These are phyloP conservation scores for Pulveroboletus ravenelii DNA, from an alignment of 768 basidiomycete genomes.

Conservation along the genomic window DNA sequence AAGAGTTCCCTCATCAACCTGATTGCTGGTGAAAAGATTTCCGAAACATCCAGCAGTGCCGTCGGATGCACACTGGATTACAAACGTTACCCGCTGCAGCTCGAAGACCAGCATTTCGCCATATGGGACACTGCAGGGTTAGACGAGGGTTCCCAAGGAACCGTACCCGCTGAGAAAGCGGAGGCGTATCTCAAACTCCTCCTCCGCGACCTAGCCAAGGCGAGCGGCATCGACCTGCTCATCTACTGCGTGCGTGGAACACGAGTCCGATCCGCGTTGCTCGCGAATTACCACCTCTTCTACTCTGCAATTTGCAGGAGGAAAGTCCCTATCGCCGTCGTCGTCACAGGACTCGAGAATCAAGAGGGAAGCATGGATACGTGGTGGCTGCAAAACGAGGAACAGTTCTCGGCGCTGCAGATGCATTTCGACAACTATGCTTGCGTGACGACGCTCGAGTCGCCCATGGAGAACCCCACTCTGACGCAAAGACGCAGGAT, in stretches of 20 bases:
- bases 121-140: constrained; percentile 27
- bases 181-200: constrained; percentile 28
- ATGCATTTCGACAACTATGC: constrained; percentile 35
- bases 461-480: constrained; percentile 5
- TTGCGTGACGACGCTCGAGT: constrained; percentile 35
- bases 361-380: constrained; percentile 25
- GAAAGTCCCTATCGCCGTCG: constrained; percentile 37
- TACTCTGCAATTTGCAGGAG: constrained; percentile 35
- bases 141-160: constrained; percentile 19
- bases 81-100: constrained; percentile 5
- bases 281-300: constrained; percentile 37
- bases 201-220: constrained; percentile 12
- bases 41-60: constrained; percentile 18
- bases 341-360: constrained; percentile 38
- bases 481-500: constrained; percentile 15
- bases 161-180: constrained; percentile 21
- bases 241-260: constrained; percentile 29
- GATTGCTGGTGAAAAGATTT: constrained; percentile 9
- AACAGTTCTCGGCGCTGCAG: constrained; percentile 20
- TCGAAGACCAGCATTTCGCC: constrained; percentile 9
- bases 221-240: constrained; percentile 18
- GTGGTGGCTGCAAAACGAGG: constrained; percentile 30
- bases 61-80: constrained; percentile 18
- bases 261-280: constrained; percentile 15
- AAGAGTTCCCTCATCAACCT: constrained; percentile 24